Evolutionary conservation across 106 monocot genomes (phyloP), one percentile per base, ranked within the genome.

Genomic region (Hemerocallis citrina): DNA sequence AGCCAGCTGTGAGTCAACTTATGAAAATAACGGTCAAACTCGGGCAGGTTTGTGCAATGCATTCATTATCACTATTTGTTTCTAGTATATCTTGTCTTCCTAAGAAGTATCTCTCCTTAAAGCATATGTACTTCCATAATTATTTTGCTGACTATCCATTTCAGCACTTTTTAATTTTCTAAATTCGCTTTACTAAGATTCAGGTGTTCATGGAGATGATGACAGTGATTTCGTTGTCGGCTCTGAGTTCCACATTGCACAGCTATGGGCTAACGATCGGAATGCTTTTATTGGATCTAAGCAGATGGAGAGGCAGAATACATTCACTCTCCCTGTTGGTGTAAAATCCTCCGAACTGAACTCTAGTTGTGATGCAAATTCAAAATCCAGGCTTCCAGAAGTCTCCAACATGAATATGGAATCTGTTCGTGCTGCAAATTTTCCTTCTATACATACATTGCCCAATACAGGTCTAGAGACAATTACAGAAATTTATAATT

Each of bases 211-310:
- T 23, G 49, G 35, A 36, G 76, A 83, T 20, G 48, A 63, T 12
- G 41, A 52, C 7, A 58, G 21, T 50, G 73, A 61, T 47, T 70
- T 69, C 58, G 73, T 38, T 50, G 41, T 77, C 50, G 83, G 89
- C 59, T 83, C 95, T 68, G 89, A 71, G 55, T 89, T 86, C 61
- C 58, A 74, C 40, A 75, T 90, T 74, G 89, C 95, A 52, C 72
- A 79, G 39, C 48, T 74, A 20, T 95, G 86, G 89, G 89, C 93
- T 57, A 77, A 86, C 66, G 65, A 81, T 43, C 68, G 80, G 7
- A 52, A 69, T 33, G 22, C 46, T 64, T 51, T 62, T 16, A 77
- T 52, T 58, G 65, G 40, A 77, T 63, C 63, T 17, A 66, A 34
- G 8, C 74, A 59, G 21, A 63, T 27, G 67, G 68, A 73, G 55